These are phyloP conservation scores for Trametes cingulata DNA, from an alignment of 768 basidiomycete genomes.

Conservation along the genomic window DNA sequence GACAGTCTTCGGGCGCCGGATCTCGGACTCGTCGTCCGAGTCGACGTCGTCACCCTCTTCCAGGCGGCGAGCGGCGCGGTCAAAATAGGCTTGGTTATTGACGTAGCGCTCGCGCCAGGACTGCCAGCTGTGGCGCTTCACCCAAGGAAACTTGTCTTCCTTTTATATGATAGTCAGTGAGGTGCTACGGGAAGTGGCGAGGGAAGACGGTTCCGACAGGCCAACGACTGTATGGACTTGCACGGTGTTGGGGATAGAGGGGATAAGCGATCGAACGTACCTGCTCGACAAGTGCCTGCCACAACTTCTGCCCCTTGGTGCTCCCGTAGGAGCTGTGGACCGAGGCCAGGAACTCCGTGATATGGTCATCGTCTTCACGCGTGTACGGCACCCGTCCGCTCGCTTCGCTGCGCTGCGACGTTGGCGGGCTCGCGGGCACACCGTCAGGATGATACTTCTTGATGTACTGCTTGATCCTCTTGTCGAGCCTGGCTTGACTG, in stretches of 20 bases:
- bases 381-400: conserved; percentile 6
- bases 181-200: too few species aligned
- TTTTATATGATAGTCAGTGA: neutral
- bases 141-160: conserved; percentile 61
- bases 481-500: conserved; percentile 22
- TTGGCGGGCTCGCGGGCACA: neutral
- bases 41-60: neutral
- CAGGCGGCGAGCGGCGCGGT: conserved; percentile 46
- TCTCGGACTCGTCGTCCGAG: neutral
- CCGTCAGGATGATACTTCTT: conserved; percentile 7
- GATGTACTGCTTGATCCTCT: conserved; percentile 13
- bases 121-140: conserved; percentile 78
- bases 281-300: neutral
- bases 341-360: conserved; percentile 11
- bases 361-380: conserved; percentile 11
- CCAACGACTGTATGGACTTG: too few species aligned
- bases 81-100: conserved; percentile 66
- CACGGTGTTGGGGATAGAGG: too few species aligned
- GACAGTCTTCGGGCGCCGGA: neutral
- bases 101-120: conserved; percentile 87
- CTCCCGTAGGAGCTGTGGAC: neutral
- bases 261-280: neutral
- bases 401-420: neutral
- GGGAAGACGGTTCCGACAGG: too few species aligned
- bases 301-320: conserved; percentile 10